Percentiles rank a stretch among this genome's conserved stretches.
Conservation (phyloP, 164 flowering plant species). For the Piper longum region DNA sequence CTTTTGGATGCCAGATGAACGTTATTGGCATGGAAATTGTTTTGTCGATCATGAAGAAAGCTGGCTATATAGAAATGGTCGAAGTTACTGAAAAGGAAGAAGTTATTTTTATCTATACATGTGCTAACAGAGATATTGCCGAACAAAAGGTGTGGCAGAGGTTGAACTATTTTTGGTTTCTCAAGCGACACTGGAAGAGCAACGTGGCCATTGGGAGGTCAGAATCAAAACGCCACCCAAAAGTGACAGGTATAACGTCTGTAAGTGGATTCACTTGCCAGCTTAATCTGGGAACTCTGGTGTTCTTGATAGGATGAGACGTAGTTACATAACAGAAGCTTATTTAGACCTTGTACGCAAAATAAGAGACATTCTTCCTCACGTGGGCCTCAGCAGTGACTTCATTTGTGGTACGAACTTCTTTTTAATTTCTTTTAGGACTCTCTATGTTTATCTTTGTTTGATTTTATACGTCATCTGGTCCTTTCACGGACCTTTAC, state of each 20-base stretch:
- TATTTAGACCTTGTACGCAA: conserved; percentile 86
- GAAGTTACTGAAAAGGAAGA: conserved; percentile 86
- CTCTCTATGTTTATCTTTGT: neutral
- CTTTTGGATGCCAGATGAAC: conserved; percentile 98
- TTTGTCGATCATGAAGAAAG: conserved; percentile 79
- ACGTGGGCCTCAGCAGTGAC: conserved; percentile 82
- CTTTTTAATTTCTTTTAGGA: neutral
- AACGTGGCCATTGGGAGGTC: conserved; percentile 75
- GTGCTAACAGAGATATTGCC: conserved; percentile 96
- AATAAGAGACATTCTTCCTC: conserved; percentile 63
- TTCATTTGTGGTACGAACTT: conserved; percentile 77
- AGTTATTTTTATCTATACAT: conserved; percentile 86
- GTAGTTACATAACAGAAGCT: conserved; percentile 83
- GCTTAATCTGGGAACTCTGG: conserved; percentile 79
- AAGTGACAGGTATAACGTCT: conserved; percentile 74
- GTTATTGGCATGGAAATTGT: conserved; percentile 97
- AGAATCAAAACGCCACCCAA: conserved; percentile 68
- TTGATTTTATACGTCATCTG: neutral
- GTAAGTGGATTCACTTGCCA: conserved; percentile 87
- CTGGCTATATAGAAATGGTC: conserved; percentile 67
- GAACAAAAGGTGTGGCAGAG: conserved; percentile 97
- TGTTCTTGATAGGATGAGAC: conserved; percentile 84
- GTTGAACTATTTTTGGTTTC: conserved; percentile 95
- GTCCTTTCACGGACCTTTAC: too few species aligned
- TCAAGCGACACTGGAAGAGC: conserved; percentile 89